These are phyloP conservation scores for Dictyostelium brefeldianum DNA, from an alignment of 78 protist species.

Conservation along the genomic window DNA sequence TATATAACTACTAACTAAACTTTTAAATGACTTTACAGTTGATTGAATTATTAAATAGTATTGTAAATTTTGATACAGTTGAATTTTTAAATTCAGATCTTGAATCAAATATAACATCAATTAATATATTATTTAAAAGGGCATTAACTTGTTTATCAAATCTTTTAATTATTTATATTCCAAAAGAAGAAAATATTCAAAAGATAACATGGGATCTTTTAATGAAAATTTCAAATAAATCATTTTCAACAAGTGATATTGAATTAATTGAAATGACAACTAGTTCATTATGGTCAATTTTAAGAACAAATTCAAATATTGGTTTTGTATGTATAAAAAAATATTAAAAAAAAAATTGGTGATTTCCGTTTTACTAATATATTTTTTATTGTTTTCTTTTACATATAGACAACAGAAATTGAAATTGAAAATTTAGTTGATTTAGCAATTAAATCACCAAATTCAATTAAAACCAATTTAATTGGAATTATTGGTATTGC, in stretches of 20 bases:
- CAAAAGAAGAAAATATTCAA: conserved; percentile 21
- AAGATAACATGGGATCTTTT: conserved; percentile 32
- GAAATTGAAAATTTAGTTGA: conserved; percentile 46
- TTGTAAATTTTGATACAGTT: neutral
- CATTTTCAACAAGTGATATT: conserved; percentile 23
- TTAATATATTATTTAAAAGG: conserved; percentile 25
- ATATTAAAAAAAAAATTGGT: neutral
- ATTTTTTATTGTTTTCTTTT: neutral
- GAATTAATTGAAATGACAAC: conserved; percentile 57
- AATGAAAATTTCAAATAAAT: conserved; percentile 15
- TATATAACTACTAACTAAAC: too few relatives aligned
- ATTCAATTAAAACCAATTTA: conserved; percentile 48
- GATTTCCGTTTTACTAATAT: neutral
- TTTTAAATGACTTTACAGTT: too few relatives aligned
- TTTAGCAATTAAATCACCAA: conserved; percentile 30
- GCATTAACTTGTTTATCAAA: conserved; percentile 67
- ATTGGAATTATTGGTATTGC: conserved; percentile 72
- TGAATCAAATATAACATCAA: conserved; percentile 5
- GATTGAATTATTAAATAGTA: conserved; percentile 4
- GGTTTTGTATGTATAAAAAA: conserved; percentile 63
- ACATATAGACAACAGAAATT: conserved; percentile 5
- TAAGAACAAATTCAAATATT: conserved; percentile 45
- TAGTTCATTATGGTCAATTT: conserved; percentile 66
- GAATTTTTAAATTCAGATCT: conserved; percentile 23
- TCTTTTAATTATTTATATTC: conserved; percentile 33